Evolutionary conservation across 2,329 filamentous ascomycete genomes (phyloP), one percentile per base, ranked within the genome.

Genomic region (Fusarium beomiforme): DNA sequence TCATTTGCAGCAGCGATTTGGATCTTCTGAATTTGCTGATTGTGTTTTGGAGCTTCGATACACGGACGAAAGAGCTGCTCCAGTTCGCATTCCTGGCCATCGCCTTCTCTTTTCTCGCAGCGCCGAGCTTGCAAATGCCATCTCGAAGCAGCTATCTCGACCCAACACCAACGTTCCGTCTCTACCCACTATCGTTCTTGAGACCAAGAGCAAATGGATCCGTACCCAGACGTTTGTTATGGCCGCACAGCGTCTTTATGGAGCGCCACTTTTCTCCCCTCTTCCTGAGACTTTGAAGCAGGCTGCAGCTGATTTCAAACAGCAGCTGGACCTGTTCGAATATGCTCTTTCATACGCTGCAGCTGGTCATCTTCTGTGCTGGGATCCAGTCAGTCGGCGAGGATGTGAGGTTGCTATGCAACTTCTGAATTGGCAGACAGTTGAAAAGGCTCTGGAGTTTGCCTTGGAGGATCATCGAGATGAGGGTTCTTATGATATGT

Each of bases 271-370:
- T 8, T 80, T 88, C 36, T 76, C 75, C 3, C 77, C 78, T 2
- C 78, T 77, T 29, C 76, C 72, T 29, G 70, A 69, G 36, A 70
- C 71, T 12, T 54, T 72, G 26, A 76, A 80, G 24, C 75, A 77
- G 14, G 77, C 80, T 4, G 73, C 82, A 33, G 76, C 78, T 0
- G 75, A 83, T 74, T 79, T 83, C 58, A 80, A 84, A 24, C 79
- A 82, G 53, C 70, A 79, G 46, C 72, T 76, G 24, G 84, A 86
- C 11, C 84, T 83, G 23, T 84, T 89, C 63, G 81, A 85, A 34
- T 87, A 88, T 67, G 86, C 86, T n/a, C 79, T 93, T 23, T 88
- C 89, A 26, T 92, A 92, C 74, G 86, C 90, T 47, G 89, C 90
- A 29, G 87, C 89, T 8, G 91, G 90, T 1, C 83, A 87, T 53